Evolutionary conservation across 2,329 filamentous ascomycete genomes (phyloP), one percentile per base, ranked within the genome.

Genomic region (Zopfia rhizophila): DNA sequence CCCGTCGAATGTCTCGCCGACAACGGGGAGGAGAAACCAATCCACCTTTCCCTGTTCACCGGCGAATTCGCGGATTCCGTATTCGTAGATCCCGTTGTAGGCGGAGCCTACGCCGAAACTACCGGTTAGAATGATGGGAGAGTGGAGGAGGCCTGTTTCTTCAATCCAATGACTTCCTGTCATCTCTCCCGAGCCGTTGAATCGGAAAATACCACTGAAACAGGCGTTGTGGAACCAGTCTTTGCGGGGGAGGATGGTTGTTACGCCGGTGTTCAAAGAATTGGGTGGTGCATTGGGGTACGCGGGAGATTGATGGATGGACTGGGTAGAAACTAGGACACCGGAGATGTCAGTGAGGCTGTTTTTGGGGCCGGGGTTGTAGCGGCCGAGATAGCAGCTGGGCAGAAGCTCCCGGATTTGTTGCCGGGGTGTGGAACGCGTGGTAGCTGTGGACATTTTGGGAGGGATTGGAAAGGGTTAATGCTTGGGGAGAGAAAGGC

Each of bases 141-240:
- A 82, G 41, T 80, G 77, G 3, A 86, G 66, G 3, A 84, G 72
- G 0, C 84, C 83, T 0, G 82, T 82, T 62, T 87, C 84, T 12
- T 82, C 76, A 48, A 87, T 80, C 78, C 82, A 84, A 56, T 86
- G 81, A 7, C 73, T 74, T 2, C 83, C 83, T 0, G 84, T 86
- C 72, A 86, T 73, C 65, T 86, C 83, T 29, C 85, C 84, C 32
- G 78, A 80, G 42, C 84, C 84, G 55, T 87, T 87, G 72, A 87
- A 85, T 49, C 78, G 77, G 68, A 85, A 86, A 35, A 72, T 65
- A 7, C 72, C 73, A 2, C 74, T 72, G 43, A 74, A 75, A 45
- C 71, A 74, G 3, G 69, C 74, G 23, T 67, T 63, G 43, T 70
- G 55, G 52, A 73, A 75, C 59, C 70, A 74, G 45, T 75, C 68